A percentile compares a stretch with the other conserved stretches of the same genome.
These are phyloP conservation scores for Melaleuca quinquenervia DNA, from an alignment of 345 rosid species.

Conservation along the genomic window DNA sequence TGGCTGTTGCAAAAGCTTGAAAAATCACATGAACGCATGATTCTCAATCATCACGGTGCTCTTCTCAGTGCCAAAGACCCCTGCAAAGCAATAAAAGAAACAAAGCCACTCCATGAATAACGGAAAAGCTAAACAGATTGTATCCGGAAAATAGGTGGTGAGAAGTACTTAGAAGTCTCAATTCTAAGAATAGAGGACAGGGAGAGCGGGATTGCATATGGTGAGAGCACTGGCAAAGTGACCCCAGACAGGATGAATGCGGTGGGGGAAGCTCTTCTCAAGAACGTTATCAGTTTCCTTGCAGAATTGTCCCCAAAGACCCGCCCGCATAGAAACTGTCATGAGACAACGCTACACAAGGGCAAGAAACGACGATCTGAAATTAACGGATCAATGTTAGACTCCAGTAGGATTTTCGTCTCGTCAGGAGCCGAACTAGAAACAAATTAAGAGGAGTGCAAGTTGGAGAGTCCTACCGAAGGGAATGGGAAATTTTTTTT, in stretches of 20 bases:
- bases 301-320: conserved; percentile 88
- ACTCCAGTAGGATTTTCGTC: neutral
- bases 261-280: conserved; percentile 55
- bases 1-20: conserved; percentile 65
- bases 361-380: neutral
- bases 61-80: conserved; percentile 49
- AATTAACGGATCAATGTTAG: neutral
- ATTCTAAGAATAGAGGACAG: neutral
- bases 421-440: no score
- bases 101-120: neutral
- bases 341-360: conserved; percentile 54
- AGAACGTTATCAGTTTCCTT: conserved; percentile 42
- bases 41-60: conserved; percentile 56
- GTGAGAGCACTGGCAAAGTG: conserved; percentile 73
- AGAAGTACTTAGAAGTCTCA: neutral
- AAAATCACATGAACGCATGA: conserved; percentile 85
- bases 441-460: neutral
- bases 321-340: conserved; percentile 55
- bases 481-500: conserved; percentile 77
- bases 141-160: neutral
- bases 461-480: conserved; percentile 20
- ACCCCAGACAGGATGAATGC: conserved; percentile 77
- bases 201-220: conserved; percentile 35
- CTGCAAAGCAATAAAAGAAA: conserved; percentile 15
- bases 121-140: neutral